Evolutionary conservation across 768 basidiomycete species (phyloP).

Genomic region (Candolleomyces eurysporus): DNA sequence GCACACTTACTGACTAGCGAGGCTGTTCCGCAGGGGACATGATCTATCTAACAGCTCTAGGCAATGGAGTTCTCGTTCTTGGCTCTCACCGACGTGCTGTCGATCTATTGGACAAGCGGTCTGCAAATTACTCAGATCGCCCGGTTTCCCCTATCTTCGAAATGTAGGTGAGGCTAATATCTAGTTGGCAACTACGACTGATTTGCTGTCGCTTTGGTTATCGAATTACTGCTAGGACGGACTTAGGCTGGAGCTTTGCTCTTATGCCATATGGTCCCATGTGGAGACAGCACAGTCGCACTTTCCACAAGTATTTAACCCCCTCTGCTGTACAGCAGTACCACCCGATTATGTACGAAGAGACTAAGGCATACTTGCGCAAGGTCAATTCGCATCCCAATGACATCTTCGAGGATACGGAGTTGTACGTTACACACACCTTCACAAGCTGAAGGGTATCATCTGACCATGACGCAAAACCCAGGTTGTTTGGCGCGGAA

Average conservation of each 20-base stretch:
- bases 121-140: conserved; percentile 13
- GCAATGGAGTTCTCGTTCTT: conserved; percentile 23
- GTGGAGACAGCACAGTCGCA: conserved; percentile 46
- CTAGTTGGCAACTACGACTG: neutral
- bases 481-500: conserved; percentile 27
- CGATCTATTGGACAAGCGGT: conserved; percentile 18
- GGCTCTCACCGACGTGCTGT: conserved; percentile 17
- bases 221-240: neutral
- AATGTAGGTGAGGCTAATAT: neutral
- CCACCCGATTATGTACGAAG: conserved; percentile 6
- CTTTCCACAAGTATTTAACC: conserved; percentile 16
- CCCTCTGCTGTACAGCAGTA: conserved; percentile 8
- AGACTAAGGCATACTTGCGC: neutral
- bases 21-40: neutral
- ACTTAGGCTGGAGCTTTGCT: neutral
- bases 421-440: neutral
- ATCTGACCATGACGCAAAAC: neutral
- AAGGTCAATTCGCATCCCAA: neutral
- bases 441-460: neutral
- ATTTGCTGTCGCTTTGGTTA: neutral
- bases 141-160: neutral
- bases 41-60: conserved; percentile 24
- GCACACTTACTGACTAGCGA: neutral
- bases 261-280: conserved; percentile 33
- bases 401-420: neutral